Evolutionary conservation across 371 early-diverging fungal species (phyloP), one percentile per base, ranked within the genome.

Genomic region (Apophysomyces elegans): DNA sequence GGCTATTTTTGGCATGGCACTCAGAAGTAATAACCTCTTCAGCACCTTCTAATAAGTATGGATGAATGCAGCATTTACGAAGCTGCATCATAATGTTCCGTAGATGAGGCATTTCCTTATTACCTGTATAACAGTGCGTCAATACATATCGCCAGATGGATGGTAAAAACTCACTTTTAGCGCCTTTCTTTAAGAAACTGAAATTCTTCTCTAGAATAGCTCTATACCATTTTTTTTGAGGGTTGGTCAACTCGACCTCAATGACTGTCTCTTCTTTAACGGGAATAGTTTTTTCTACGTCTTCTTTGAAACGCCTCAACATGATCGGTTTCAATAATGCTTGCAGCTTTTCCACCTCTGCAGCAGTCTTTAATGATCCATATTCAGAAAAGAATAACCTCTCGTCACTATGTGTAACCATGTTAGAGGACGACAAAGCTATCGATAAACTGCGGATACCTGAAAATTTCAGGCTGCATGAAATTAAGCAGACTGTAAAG

Each of bases 401-500:
- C 65, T 92, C 93, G 63, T 84, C 78, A 37, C 76, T 78, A 70
- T 62, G 70, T 43, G 2, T 26, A 26, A 26, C 32, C 32, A 26
- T 26, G 32, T 26, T 26, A 26, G 47, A 4, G 56, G n/a, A 26
- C 7, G 18, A 21, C 0, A 41, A 63, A 45, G n/a, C 13, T 46
- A 45, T 14, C 41, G 16, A 46, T 65, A 60, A 62, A 13, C 71
- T 0, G 4, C 7, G 5, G 68, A 58, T 72, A 85, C 75, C 71
- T 77, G 78, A 93, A 95, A 50, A 88, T 81, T 8, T 80, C 84
- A 5, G 96, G 95, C 66, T 93, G 90, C 75, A 97, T 83, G 71
- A 98, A 97, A 77, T 95, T 92, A 16, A 97, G 80, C 37, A 98
- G 74, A 39, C 91, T 88, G 88, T 93, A 96, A 5, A 99, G 83